Evolutionary conservation across 352 stramenopile genomes (phyloP).

Genomic region (Phytophthora tentaculata): DNA sequence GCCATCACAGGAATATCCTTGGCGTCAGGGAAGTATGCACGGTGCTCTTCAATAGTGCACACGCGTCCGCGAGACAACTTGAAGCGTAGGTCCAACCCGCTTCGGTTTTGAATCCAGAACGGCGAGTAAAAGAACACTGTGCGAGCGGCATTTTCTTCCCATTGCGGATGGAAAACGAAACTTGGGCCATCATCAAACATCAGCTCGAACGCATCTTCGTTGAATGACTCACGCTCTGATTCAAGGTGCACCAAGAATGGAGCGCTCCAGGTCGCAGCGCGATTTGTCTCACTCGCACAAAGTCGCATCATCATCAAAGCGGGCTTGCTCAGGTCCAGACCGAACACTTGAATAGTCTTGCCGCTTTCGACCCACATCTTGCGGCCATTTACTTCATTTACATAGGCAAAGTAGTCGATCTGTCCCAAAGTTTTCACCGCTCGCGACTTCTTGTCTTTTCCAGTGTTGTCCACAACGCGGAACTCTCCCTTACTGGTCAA

Average conservation of each 20-base stretch:
- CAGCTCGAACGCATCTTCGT: constrained; percentile 64
- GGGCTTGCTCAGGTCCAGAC: constrained; percentile 65
- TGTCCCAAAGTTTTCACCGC: constrained; percentile 55
- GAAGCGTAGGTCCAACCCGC: constrained; percentile 74
- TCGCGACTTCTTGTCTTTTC: constrained; percentile 54
- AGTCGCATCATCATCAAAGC: constrained; percentile 84
- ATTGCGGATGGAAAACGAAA: constrained; percentile 75
- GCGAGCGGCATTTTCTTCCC: constrained; percentile 60
- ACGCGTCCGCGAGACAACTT: constrained; percentile 64
- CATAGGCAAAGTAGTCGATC: constrained; percentile 75
- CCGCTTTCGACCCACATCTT: constrained; percentile 81
- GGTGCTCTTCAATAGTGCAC: constrained; percentile 74
- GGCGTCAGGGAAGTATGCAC: constrained; percentile 64
- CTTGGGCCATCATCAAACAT: constrained; percentile 66
- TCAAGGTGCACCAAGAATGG: constrained; percentile 71
- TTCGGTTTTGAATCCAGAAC: constrained; percentile 90
- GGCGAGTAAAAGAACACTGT: constrained; percentile 73
- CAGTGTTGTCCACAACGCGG: constrained; percentile 35
- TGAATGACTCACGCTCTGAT: constrained; percentile 52
- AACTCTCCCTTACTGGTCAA: constrained; percentile 71
- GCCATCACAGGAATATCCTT: constrained; percentile 74
- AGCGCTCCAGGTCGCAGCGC: constrained; percentile 58
- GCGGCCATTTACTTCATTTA: constrained; percentile 82
- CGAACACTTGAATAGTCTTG: constrained; percentile 83
- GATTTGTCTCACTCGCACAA: constrained; percentile 60